Evolutionary conservation across 108 stramenopile genomes (phyloP).

Genomic region (Conticribra guillardii): DNA sequence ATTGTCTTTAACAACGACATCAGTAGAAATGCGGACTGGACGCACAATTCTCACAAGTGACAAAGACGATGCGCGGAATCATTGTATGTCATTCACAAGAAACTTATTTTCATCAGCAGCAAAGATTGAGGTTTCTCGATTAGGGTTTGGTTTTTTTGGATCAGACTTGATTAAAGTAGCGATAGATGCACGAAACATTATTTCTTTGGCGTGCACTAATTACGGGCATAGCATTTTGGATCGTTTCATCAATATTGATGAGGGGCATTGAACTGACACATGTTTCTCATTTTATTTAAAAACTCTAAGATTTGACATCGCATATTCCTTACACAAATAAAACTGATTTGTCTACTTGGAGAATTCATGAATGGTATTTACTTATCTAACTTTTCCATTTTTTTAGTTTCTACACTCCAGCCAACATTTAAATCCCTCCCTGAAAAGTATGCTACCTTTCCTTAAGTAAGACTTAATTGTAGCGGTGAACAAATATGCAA

Average conservation of each 20-base stretch:
- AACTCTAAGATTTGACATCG: too few relatives aligned
- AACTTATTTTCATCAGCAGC: constrained; percentile 30
- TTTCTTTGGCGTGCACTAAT: constrained; percentile 24
- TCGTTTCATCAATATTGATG: constrained; percentile 19
- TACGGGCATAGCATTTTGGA: constrained; percentile 39
- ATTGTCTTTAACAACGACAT: neutral
- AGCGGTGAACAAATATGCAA: too few relatives aligned
- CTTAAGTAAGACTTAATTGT: too few relatives aligned
- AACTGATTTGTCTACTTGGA: too few relatives aligned
- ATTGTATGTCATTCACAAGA: constrained; percentile 28
- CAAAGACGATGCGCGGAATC: neutral
- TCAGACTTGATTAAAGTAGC: constrained; percentile 32
- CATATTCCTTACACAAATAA: too few relatives aligned
- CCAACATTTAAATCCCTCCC: too few relatives aligned
- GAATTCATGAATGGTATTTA: too few relatives aligned
- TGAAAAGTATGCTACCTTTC: too few relatives aligned
- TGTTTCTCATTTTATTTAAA: too few relatives aligned
- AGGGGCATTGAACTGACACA: too few relatives aligned
- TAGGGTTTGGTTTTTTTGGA: constrained; percentile 35
- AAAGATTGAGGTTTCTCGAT: constrained; percentile 37
- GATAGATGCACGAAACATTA: constrained; percentile 24
- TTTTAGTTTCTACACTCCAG: too few relatives aligned
- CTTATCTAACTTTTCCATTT: too few relatives aligned
- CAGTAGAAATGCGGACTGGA: constrained; percentile 43
- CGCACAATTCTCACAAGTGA: constrained; percentile 4